Base-by-base conservation (phyloP, 2,329 filamentous ascomycete species). In the Pseudogymnoascus verrucosus region DNA sequence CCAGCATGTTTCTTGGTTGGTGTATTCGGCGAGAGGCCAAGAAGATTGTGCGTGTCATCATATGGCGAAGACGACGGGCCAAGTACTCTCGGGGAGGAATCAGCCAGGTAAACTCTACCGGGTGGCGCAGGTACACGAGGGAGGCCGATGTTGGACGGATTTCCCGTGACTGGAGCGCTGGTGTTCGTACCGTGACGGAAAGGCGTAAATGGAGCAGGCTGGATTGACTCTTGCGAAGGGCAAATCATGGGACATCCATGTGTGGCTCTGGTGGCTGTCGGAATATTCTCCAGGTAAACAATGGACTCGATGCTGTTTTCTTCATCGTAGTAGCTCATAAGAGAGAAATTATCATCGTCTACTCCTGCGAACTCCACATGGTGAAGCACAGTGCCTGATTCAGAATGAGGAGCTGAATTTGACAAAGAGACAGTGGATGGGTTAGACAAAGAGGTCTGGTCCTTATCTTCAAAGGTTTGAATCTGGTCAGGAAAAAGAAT, bases 11-110 rank as follows among this genome's bases (percentile, higher is more conserved):
- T 57, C 37, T 51, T 62, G 61, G 37, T 28, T 16, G 37, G 31
- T 7, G 39, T 47, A 2, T 36, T 19, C 14, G 28, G 47, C 1
- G 39, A 65, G n/a, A 68, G 63, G n/a, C 67, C 65, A 26, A 68
- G 57, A 14, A 69, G 62, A n/a, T 69, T 65, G 10, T 63, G 54
- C 5, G 68, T 67, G 44, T 69, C 67, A 19, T 62, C 66, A 60
- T 69, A 67, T 8, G 67, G 67, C 21, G 65, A 66, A 1, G 67
- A 63, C n/a, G 62, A 62, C 64, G 57, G 65, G 63, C 40, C 64
- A 61, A 26, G 5, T 42, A 26, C 64, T 66, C 10, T 60, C 61
- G 42, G 47, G 7, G 10, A 65, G 14, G 28, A 42, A 44, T 47
- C 40, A 11, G 12, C 54, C 23, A 12, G 62, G 34, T 28, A 63